Evolutionary conservation across 805 yeast genomes (phyloP).

Genomic region (Kluyveromyces lactis): DNA sequence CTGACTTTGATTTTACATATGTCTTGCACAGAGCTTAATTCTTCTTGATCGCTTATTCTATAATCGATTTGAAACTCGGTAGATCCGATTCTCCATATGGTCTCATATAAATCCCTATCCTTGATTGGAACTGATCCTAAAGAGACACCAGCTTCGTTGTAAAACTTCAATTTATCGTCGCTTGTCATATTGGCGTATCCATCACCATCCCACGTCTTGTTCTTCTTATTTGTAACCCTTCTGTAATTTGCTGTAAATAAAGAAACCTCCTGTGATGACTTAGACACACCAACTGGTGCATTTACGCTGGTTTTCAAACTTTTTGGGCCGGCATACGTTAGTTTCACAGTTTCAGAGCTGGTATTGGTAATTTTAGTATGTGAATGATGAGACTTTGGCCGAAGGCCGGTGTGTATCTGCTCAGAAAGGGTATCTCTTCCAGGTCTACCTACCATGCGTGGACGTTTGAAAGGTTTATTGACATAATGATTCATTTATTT

Average conservation of each 20-base stretch:
- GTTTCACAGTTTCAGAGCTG: not conserved
- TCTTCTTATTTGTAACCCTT: conserved; percentile 64
- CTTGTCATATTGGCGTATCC: conserved; percentile 44
- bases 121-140: conserved; percentile 19
- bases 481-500: conserved; percentile 12
- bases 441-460: conserved; percentile 24
- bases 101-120: conserved; percentile 27
- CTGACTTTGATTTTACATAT: conserved; percentile 5
- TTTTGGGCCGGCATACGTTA: not conserved
- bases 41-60: conserved; percentile 27
- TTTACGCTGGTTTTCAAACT: too few relatives aligned
- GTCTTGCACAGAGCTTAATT: conserved; percentile 12
- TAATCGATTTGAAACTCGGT: conserved; percentile 58
- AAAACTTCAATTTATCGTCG: conserved; percentile 16
- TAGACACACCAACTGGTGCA: conserved; percentile 2
- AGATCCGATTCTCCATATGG: conserved; percentile 42
- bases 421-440: not conserved
- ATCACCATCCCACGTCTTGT: conserved; percentile 94
- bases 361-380: not conserved
- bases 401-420: not conserved
- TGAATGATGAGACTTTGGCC: not conserved
- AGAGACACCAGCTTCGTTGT: conserved; percentile 22
- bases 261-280: conserved; percentile 2
- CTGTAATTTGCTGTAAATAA: conserved; percentile 50
- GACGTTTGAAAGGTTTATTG: conserved; percentile 48